Base-by-base conservation (phyloP, 257 asterid genomes). In the Sherardia arvensis region DNA sequence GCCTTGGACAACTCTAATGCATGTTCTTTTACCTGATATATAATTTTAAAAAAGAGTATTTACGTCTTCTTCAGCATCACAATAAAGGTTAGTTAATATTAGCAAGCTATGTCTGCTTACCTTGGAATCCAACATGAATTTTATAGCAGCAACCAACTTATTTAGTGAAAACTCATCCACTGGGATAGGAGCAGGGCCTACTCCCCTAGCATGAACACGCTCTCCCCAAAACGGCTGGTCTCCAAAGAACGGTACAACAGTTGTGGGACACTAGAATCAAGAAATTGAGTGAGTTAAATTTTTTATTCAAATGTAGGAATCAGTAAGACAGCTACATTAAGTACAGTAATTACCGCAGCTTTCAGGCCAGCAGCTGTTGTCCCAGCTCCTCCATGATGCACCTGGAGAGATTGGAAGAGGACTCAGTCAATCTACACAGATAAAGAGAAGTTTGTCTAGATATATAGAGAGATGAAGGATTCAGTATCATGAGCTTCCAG, bases 371-470 rank as follows among this genome's bases (percentile, higher is more conserved):
- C 96, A 43, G 97, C 98, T 2, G 98, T 91, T 69, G 98, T 91
- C 67, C 95, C 98, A 48, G 98, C 96, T 47, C 98, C 96, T 62
- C 98, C 98, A 65, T 88, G 97, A 77, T 88, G 96, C 70, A 88
- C 96, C 96, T 91, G 73, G 34, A 34, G 71, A 59, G 71, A 53
- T 30, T 20, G 22, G 28, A 30, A 27, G 29, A 64, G 59, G 36
- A 63, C 38, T 40, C 21, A 63, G 21, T 47, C 20, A 25, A 27
- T 38, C 20, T 14, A 28, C 1, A 12, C 5, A 29, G 14, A 23
- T 9, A 47, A 22, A 63, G 23, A 8, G 45, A 45, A 5, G 5
- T n/a, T 25, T 12, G 6, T 43, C 67, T 43, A 17, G 18, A 15
- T 45, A 57, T 17, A n/a, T 4, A 10, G 30, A 3, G 21, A 10